phyloP scores from a whole-genome alignment of 2,329 filamentous ascomycete genomes.

The Sordariomycetes sp. region DNA sequence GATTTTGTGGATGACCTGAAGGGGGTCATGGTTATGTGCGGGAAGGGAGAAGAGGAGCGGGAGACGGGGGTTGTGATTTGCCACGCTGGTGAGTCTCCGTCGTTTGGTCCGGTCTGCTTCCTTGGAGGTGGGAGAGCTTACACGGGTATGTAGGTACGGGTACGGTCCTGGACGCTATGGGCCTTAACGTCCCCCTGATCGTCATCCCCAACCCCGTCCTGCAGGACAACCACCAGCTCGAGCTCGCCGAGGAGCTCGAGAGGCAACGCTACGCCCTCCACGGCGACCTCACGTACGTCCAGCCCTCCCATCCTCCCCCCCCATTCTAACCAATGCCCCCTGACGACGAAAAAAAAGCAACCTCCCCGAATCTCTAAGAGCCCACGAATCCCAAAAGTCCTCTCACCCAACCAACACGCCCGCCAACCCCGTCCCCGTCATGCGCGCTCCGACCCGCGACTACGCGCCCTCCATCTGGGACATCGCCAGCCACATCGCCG shows the following conservation, averaged over 20 bases:
- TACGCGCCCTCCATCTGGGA: slow-evolving; percentile 1
- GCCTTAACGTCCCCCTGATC: slow-evolving; percentile 64
- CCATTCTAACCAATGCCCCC: background rate
- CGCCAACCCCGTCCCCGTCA: background rate
- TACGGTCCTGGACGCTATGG: slow-evolving; percentile 74
- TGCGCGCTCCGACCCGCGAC: background rate
- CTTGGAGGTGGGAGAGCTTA: background rate
- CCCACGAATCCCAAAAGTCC: background rate
- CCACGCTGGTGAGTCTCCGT: slow-evolving; percentile 63
- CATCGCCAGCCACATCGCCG: background rate
- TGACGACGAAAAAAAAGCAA: background rate
- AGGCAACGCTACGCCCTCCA: slow-evolving; percentile 1
- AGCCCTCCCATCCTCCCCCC: background rate
- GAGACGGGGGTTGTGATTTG: slow-evolving; percentile 68
- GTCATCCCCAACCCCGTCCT: slow-evolving; percentile 79
- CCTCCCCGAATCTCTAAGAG: background rate
- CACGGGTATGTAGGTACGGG: slow-evolving; percentile 57
- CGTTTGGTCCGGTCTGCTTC: background rate
- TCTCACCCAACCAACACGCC: background rate
- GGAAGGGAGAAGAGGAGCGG: slow-evolving; percentile 26
- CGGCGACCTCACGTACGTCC: background rate
- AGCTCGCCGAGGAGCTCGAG: slow-evolving; percentile 67
- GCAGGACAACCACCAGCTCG: slow-evolving; percentile 82
- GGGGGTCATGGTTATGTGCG: slow-evolving; percentile 46
- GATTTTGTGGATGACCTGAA: slow-evolving; percentile 55